Base-by-base conservation (phyloP, 345 rosid species). In the Bretschneidera sinensis region DNA sequence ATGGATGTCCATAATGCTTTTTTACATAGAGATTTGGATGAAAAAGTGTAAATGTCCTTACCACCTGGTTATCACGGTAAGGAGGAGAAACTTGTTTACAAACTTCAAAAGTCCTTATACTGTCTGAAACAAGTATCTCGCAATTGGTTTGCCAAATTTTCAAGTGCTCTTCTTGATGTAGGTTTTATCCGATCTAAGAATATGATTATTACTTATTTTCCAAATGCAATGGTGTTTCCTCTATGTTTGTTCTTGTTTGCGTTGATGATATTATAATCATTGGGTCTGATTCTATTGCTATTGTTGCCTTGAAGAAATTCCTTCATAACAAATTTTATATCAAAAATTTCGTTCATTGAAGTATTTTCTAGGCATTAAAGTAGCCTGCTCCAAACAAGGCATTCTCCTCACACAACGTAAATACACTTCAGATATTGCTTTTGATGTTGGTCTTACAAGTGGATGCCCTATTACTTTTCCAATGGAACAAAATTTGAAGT, bases 1-100 rank as follows among this genome's bases (percentile, higher is more conserved):
- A 53, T 53, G 31, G 57, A 53, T 21, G 57, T 53, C 11, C 57
- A 53, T 21, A 53, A 53, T 53, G 31, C 57, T 1, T 53, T 53
- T 21, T 17, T 21, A 17, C 43, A 6, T 14, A 14, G 43, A 6
- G 43, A 35, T 6, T 35, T 35, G 43, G 14, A 14, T 35, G 43
- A 35, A 14, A 14, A 35, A 23, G 57, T 18, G 6, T 53, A 17
- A 9, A 21, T 53, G 31, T 19, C 19, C 17, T 17, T 21, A 9
- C 57, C 57, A 19, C 1, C 24, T 3, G 57, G 57, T 6, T 53
- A 19, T 21, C 13, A 7, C 17, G 20, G 2, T 1, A 28, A 15
- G 9, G 6, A 22, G 16, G 15, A 24, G 15, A 6, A 55, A 13
- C 33, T 9, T 20, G 0, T 25, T 4, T 55, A 17, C 9, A 23